Evolutionary conservation across 208 protist species (phyloP).

Genomic region (Porcisia hertigi): DNA sequence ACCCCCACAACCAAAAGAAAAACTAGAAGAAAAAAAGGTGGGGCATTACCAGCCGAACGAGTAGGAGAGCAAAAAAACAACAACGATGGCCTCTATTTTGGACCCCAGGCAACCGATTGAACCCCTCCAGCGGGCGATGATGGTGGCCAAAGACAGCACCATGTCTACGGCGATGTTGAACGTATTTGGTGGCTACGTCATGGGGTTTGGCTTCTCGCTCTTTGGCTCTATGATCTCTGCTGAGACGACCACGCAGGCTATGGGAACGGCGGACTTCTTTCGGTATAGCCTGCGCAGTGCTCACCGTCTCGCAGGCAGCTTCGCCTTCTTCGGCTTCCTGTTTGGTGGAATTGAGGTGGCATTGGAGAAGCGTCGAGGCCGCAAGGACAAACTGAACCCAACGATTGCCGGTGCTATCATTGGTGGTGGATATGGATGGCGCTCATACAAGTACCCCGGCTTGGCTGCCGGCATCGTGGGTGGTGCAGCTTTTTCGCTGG

Average conservation of each 20-base stretch:
- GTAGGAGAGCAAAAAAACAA: no score
- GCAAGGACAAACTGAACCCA: slow-evolving; percentile 88
- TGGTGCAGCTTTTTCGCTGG: slow-evolving; percentile 70
- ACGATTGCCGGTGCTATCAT: slow-evolving; percentile 72
- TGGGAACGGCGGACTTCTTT: slow-evolving; percentile 91
- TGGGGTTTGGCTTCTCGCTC: slow-evolving; percentile 87
- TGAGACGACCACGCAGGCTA: slow-evolving; percentile 84
- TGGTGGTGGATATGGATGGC: slow-evolving; percentile 82
- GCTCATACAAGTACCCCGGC: slow-evolving; percentile 80
- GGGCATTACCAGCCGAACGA: no score
- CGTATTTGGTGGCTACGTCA: slow-evolving; percentile 83
- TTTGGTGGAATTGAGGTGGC: slow-evolving; percentile 90
- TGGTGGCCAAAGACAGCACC: slow-evolving; percentile 61
- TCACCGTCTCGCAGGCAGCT: slow-evolving; percentile 61
- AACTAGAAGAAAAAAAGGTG: background rate
- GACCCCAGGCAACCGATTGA: slow-evolving; percentile 62
- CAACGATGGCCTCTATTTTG: slow-evolving; percentile 57
- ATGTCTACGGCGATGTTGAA: slow-evolving; percentile 60
- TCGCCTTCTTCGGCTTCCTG: slow-evolving; percentile 89
- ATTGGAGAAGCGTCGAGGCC: slow-evolving; percentile 89
- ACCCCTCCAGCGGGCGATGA: slow-evolving; percentile 68
- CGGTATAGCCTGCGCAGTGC: slow-evolving; percentile 71
- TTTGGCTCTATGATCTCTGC: slow-evolving; percentile 88
- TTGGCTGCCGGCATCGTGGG: slow-evolving; percentile 60
- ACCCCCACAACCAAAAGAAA: background rate